phyloP scores from a whole-genome alignment of 75 land plant species.

The Sequoia sempervirens region DNA sequence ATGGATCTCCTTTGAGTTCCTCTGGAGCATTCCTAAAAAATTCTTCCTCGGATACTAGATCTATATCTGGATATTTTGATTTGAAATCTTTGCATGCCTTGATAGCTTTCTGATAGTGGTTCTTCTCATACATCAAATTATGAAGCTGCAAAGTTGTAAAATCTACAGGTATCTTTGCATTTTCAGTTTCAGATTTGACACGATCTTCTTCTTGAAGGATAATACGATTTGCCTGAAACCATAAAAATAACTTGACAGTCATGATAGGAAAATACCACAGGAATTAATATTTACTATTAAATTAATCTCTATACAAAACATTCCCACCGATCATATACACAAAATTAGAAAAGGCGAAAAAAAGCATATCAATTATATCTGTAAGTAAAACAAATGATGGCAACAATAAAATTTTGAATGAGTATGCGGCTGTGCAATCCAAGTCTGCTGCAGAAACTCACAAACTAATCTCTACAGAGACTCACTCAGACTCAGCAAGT shows the following conservation, averaged over 20 bases:
- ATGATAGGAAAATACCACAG: neutral
- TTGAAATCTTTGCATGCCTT: slow-evolving; percentile 96
- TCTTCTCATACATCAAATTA: slow-evolving; percentile 93
- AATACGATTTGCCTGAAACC: slow-evolving; percentile 67
- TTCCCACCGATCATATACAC: neutral
- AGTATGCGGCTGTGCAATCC: too few species aligned
- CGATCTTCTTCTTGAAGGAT: slow-evolving; percentile 91
- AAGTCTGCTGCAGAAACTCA: too few species aligned
- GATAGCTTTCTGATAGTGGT: slow-evolving; percentile 88
- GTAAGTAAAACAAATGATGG: neutral
- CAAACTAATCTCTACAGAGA: too few species aligned
- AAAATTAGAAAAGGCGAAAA: neutral
- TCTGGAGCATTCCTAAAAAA: slow-evolving; percentile 75
- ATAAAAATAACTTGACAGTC: neutral
- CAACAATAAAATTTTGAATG: neutral
- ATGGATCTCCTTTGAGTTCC: slow-evolving; percentile 48
- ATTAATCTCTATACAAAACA: neutral
- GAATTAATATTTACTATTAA: neutral
- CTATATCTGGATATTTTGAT: slow-evolving; percentile 92
- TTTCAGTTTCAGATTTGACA: slow-evolving; percentile 79
- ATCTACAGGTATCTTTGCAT: slow-evolving; percentile 87
- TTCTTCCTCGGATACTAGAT: slow-evolving; percentile 88
- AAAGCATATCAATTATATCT: neutral
- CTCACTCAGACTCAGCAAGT: too few species aligned
- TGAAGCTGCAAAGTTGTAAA: slow-evolving; percentile 90